Evolutionary conservation across 805 yeast genomes (phyloP), one percentile per base, ranked within the genome.

Genomic region (Grigorovia humatica): DNA sequence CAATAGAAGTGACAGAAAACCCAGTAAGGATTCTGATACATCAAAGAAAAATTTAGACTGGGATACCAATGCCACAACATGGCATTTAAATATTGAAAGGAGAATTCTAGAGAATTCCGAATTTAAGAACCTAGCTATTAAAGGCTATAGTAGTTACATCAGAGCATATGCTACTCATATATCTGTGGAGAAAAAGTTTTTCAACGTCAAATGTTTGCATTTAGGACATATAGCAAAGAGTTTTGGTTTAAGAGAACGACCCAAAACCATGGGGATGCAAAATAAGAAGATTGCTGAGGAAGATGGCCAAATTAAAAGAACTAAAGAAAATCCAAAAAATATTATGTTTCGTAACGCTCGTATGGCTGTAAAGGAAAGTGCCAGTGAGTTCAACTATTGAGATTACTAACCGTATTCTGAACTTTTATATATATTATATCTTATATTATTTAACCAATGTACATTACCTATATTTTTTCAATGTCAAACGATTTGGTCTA

Each of bases 151-250:
- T 15, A 83, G 96, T 54, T 98, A 91, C 65, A 74, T 93, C 44
- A 79, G 98, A 62, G 99, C 99, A 0, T 93, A 93, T 65, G 88
- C 99, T 6, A 93, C 99, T 0, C 99, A 93, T 72, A 77, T 89
- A 52, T 73, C 90, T 0, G 60, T 81, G 1, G 99, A 93, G 67
- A 79, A 90, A 63, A 78, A 75, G 48, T 80, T 77, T 56, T 93
- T 93, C 74, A 89, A 88, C 63, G 83, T 93, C 35, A 85, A 85
- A 59, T 69, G 76, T 38, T 71, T 95, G 53, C 99, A 93, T 74
- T 72, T 95, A 57, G 99, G 99, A 30, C 99, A 93, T 72, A 72
- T 95, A 61, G 97, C 98, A 19, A 93, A 93, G 66, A 78, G 93
- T 56, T 95, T 95, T 68, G 99, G 91, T 2, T 73, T 93, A 50